Conservation (phyloP, 2,329 filamentous ascomycete genomes). For the Botryotinia calthae region DNA sequence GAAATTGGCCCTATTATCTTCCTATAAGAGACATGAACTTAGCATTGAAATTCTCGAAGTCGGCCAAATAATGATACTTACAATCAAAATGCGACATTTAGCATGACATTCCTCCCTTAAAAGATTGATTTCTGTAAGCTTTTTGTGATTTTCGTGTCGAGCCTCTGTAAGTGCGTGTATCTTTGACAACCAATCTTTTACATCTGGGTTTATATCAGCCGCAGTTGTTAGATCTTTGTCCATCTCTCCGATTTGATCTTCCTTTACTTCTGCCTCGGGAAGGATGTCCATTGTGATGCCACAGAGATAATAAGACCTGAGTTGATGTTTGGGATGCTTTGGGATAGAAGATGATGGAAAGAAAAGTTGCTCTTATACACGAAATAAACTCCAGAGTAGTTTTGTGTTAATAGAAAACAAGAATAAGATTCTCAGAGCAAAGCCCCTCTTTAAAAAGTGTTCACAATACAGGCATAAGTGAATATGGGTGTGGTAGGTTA, state of each 20-base stretch:
- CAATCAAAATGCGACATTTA: background rate
- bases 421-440: background rate
- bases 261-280: background rate
- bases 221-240: background rate
- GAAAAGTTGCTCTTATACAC: background rate
- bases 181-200: background rate
- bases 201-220: background rate
- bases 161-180: background rate
- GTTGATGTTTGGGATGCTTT: background rate
- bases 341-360: background rate
- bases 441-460: background rate
- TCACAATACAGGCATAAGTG: background rate
- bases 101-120: background rate
- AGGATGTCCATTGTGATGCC: background rate
- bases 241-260: background rate
- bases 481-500: background rate
- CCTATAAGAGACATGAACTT: background rate
- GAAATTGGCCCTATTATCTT: background rate
- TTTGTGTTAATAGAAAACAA: background rate
- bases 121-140: background rate
- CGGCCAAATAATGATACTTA: background rate
- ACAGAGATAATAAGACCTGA: background rate
- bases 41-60: background rate
- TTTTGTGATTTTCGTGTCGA: background rate
- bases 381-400: background rate